Evolutionary conservation across 345 rosid species (phyloP).

Genomic region (Pelargonium nanum): DNA sequence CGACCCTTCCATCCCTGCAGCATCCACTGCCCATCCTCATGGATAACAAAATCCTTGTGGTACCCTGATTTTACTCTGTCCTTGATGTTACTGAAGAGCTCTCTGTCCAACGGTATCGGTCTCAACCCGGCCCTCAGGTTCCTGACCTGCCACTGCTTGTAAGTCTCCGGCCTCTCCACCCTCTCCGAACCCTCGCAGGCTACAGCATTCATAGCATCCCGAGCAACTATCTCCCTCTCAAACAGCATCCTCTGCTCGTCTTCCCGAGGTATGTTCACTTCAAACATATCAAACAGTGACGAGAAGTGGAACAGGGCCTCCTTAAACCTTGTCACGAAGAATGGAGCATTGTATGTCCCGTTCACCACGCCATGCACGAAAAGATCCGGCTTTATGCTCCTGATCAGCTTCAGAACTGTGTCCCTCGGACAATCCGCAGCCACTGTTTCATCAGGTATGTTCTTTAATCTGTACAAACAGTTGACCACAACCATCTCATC

Average conservation of each 20-base stretch:
- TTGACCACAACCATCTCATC: slow-evolving; percentile 20
- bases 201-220: slow-evolving; percentile 24
- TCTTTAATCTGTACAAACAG: slow-evolving; percentile 12
- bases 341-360: slow-evolving; percentile 22
- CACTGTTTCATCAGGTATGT: slow-evolving; percentile 23
- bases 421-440: slow-evolving; percentile 16
- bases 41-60: slow-evolving; percentile 24
- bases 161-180: too few relatives aligned
- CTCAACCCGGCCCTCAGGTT: slow-evolving; percentile 22
- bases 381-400: slow-evolving; percentile 20
- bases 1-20: slow-evolving; percentile 29
- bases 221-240: slow-evolving; percentile 19
- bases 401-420: slow-evolving; percentile 17
- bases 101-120: slow-evolving; percentile 16
- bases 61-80: slow-evolving; percentile 10
- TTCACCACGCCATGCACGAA: slow-evolving; percentile 13
- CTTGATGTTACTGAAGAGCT: slow-evolving; percentile 6
- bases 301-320: slow-evolving; percentile 28
- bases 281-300: slow-evolving; percentile 18
- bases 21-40: slow-evolving; percentile 24
- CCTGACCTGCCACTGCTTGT: slow-evolving; percentile 30
- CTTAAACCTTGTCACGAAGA: slow-evolving; percentile 22
- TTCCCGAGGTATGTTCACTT: slow-evolving; percentile 7
- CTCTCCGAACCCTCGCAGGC: slow-evolving; percentile 26
- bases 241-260: slow-evolving; percentile 18